Evolutionary conservation across 345 rosid genomes (phyloP), one percentile per base, ranked within the genome.

Genomic region (Clarkia xantiana): DNA sequence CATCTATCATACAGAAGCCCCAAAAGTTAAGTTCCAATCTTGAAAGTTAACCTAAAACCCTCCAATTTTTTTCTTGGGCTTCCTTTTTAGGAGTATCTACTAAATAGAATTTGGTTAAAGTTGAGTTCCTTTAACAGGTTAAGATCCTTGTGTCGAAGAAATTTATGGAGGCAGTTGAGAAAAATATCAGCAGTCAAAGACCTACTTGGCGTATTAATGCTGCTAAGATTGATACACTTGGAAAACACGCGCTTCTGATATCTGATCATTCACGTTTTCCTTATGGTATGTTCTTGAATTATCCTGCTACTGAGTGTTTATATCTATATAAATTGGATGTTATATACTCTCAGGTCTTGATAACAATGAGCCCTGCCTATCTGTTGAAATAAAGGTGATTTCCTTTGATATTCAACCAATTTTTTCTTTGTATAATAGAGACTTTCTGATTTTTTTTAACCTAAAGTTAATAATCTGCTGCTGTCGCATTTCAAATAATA

Each of bases 241-340:
- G 73, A 54, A 74, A 82, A 60, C 73, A 72, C 34, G 94, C 67
- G 34, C 75, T 78, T 52, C 61, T 91, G 42, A 65, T 86, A 69
- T 75, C 95, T 42, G 98, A 84, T 65, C 98, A 86, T 61, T 75
- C 94, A 13, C 34, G 84, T 45, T 91, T 84, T 49, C 54, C 80
- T 52, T 58, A 36, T 40, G 79, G 85, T 76, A 67, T 65, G 47
- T 56, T 8, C 20, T 15, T 43, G 20, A 7, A 40, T 6, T 8
- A 11, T 39, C 25, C 47, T 20, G 40, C n/a, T 14, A 40, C 40
- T 15, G 18, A 47, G 13, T 17, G 10, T 2, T 54, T 17, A 13
- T 9, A 20, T 11, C 29, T n/a, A 17, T 20, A 20, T 54, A 15
- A 20, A 18, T 43, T 51, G 8, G 19, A 38, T 18, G 3, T 18